These are phyloP conservation scores for Penicillium silybi DNA, from an alignment of 495 filamentous ascomycete genomes.

Conservation along the genomic window DNA sequence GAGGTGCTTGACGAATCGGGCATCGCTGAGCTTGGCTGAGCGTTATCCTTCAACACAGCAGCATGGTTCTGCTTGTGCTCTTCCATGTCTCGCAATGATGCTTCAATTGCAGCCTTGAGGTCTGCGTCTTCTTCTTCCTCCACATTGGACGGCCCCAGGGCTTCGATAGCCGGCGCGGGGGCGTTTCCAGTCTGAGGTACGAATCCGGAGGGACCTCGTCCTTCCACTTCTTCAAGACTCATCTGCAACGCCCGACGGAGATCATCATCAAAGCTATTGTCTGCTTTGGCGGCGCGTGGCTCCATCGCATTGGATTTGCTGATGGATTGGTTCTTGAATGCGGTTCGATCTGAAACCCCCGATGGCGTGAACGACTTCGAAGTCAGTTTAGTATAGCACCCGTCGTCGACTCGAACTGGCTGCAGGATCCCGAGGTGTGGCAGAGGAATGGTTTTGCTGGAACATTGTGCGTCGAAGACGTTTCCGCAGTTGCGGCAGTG, in stretches of 20 bases:
- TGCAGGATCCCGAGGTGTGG: constrained; percentile 91
- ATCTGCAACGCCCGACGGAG: constrained; percentile 88
- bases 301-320: constrained; percentile 68
- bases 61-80: constrained; percentile 92
- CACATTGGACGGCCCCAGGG: constrained; percentile 29
- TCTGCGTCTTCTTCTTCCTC: constrained; percentile 80
- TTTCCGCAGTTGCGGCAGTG: constrained; percentile 97
- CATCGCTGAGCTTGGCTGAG: constrained; percentile 33
- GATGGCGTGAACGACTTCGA: constrained; percentile 56
- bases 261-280: constrained; percentile 92
- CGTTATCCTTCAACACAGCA: constrained; percentile 66
- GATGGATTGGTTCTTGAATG: constrained; percentile 50
- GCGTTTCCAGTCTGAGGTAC: constrained; percentile 56
- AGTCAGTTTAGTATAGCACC: constrained; percentile 85
- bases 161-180: constrained; percentile 33
- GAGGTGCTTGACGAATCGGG: constrained; percentile 23
- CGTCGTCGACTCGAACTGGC: constrained; percentile 93
- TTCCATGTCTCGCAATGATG: constrained; percentile 97
- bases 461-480: constrained; percentile 92
- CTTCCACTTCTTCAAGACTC: constrained; percentile 91
- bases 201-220: constrained; percentile 65
- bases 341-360: constrained; percentile 39
- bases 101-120: constrained; percentile 91
- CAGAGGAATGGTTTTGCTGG: constrained; percentile 79
- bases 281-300: constrained; percentile 77